Evolutionary conservation across 176 grass and related monocot species (phyloP).

Genomic region (Aegilops tauschii): DNA sequence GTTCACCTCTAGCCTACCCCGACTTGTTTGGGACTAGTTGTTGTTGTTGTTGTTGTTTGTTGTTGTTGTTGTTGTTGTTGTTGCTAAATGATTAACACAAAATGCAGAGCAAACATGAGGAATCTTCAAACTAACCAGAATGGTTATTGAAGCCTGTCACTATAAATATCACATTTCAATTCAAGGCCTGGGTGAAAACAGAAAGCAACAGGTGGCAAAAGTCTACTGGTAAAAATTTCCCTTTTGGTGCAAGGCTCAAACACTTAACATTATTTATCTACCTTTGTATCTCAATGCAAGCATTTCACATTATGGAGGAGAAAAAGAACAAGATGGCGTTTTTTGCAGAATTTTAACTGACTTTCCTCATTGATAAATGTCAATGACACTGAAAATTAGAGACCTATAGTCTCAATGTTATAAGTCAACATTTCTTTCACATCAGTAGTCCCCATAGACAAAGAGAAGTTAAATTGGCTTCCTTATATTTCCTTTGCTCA

Average conservation of each 20-base stretch:
- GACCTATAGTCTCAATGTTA: constrained; percentile 13
- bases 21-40: no score
- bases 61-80: no score
- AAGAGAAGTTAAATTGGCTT: not conserved
- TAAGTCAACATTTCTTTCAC: constrained; percentile 16
- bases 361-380: not conserved
- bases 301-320: not conserved
- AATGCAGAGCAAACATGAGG: constrained; percentile 11
- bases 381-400: constrained; percentile 9
- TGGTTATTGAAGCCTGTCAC: not conserved
- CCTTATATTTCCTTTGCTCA: not conserved
- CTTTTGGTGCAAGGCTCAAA: not conserved
- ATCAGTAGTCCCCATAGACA: not conserved
- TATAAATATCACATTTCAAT: constrained; percentile 12
- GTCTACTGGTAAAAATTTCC: not conserved
- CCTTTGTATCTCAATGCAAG: not conserved
- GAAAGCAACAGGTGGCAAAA: constrained; percentile 42
- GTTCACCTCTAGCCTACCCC: no score
- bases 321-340: constrained; percentile 1
- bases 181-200: constrained; percentile 23
- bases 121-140: not conserved
- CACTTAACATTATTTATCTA: not conserved
- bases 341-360: constrained; percentile 10
- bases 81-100: not conserved
- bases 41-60: no score